phyloP scores from a whole-genome alignment of 2,329 filamentous ascomycete genomes.

The Fusarium redolens region DNA sequence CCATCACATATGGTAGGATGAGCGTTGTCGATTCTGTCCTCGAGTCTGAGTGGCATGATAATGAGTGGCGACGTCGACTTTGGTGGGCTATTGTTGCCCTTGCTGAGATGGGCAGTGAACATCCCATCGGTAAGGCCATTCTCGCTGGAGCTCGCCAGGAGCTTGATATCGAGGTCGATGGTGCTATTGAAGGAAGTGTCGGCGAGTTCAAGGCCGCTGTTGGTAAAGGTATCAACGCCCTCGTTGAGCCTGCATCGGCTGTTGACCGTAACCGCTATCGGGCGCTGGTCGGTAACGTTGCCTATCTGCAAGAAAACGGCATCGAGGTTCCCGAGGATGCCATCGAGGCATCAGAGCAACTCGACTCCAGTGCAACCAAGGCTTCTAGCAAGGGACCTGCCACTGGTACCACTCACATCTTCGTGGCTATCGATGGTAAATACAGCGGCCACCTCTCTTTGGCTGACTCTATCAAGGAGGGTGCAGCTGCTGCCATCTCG shows the following conservation, averaged over 20 bases:
- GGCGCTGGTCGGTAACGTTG: slow-evolving; percentile 85
- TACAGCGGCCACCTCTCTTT: slow-evolving; percentile 88
- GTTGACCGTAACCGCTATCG: slow-evolving; percentile 78
- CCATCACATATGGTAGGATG: slow-evolving; percentile 95
- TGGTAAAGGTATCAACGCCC: slow-evolving; percentile 85
- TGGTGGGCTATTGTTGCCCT: slow-evolving; percentile 98
- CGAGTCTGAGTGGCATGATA: slow-evolving; percentile 74
- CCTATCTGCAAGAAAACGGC: slow-evolving; percentile 77
- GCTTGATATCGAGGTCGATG: slow-evolving; percentile 77
- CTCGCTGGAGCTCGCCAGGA: slow-evolving; percentile 79
- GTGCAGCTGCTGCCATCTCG: slow-evolving; percentile 81
- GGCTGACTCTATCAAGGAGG: slow-evolving; percentile 90
- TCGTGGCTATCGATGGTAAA: slow-evolving; percentile 83
- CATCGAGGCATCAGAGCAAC: slow-evolving; percentile 70
- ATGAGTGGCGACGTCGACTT: slow-evolving; percentile 74
- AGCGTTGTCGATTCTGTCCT: slow-evolving; percentile 81
- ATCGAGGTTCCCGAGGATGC: slow-evolving; percentile 74
- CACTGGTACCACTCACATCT: slow-evolving; percentile 88
- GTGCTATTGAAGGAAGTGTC: slow-evolving; percentile 82
- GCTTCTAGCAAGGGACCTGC: slow-evolving; percentile 50
- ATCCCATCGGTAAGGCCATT: slow-evolving; percentile 93
- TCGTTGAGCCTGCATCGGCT: slow-evolving; percentile 79
- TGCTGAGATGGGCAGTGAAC: slow-evolving; percentile 95
- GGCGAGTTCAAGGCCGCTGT: slow-evolving; percentile 87
- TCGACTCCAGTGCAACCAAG: slow-evolving; percentile 59